Evolutionary conservation across 495 filamentous ascomycete genomes (phyloP).

Genomic region (Jackrogersella multiformis): DNA sequence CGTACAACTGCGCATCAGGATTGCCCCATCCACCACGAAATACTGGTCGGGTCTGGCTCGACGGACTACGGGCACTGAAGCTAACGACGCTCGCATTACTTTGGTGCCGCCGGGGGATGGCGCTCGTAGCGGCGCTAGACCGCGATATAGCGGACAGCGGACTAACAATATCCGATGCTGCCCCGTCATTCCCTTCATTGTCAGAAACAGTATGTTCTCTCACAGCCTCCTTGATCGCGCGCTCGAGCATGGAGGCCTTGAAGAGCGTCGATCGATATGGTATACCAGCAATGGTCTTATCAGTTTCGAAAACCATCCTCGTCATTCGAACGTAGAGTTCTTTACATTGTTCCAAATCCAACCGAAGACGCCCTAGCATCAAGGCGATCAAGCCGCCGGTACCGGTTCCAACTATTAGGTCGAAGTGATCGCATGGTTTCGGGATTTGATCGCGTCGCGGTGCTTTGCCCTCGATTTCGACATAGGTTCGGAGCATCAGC

Average conservation of each 20-base stretch:
- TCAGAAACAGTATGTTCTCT: constrained; percentile 84
- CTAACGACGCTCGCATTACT: constrained; percentile 72
- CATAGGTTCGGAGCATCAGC: constrained; percentile 92
- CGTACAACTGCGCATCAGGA: constrained; percentile 76
- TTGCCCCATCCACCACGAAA: constrained; percentile 66
- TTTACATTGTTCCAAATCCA: constrained; percentile 96
- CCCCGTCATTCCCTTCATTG: constrained; percentile 78
- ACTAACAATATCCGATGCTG: constrained; percentile 34
- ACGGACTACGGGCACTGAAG: constrained; percentile 62
- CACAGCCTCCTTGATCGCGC: constrained; percentile 91
- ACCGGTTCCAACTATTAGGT: constrained; percentile 92
- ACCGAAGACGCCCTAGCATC: constrained; percentile 90
- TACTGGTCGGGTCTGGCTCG: constrained; percentile 47
- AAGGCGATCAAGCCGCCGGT: constrained; percentile 95
- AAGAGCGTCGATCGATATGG: constrained; percentile 93
- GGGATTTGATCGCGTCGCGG: constrained; percentile 88
- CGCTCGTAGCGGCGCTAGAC: constrained; percentile 48
- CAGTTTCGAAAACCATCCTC: constrained; percentile 92
- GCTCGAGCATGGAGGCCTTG: constrained; percentile 94
- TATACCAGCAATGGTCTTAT: constrained; percentile 95
- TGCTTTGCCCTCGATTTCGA: constrained; percentile 83
- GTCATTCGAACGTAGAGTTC: constrained; percentile 95
- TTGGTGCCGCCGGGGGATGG: constrained; percentile 54
- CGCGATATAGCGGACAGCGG: constrained; percentile 50
- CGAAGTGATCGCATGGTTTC: constrained; percentile 98